Base-by-base conservation (phyloP, 2,329 filamentous ascomycete species). In the Penicillium glabrum region DNA sequence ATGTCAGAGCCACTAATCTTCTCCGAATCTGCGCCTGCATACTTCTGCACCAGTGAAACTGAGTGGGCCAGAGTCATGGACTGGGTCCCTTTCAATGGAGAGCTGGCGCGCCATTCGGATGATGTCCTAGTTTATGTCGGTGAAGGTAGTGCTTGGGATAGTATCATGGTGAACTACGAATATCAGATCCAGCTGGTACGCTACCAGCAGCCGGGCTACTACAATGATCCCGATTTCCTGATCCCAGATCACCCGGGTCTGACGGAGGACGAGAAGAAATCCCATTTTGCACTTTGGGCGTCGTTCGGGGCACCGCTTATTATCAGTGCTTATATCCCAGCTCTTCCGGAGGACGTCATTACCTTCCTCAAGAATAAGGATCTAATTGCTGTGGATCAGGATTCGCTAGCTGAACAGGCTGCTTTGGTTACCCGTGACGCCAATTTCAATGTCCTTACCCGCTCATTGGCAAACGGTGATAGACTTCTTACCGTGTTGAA, bases 201-300 rank as follows among this genome's bases (percentile, higher is more conserved):
- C 37, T 69, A 82, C 78, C 63, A 67, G 77, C 37, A 79, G 76
- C 71, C 73, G 68, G 56, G 79, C 69, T 56, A 76, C 71, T 56
- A 79, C 75, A 80, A 79, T 41, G 81, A 84, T 55, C 73, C 75
- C 13, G 80, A 82, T 53, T 81, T 82, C 68, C 70, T 67, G 54
- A 79, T 82, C 60, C 71, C 82, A 3, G 80, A 82, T 47, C 81
- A 82, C 60, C 75, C 72, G 0, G 72, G 75, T 19, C 67, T 83
- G 27, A 78, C 73, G 0, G 39, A 69, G 9, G 72, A 72, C 2
- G 79, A 83, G 66, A 75, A 76, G 51, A 70, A 77, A 23, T 77
- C 76, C 1, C 80, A 83, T 50, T 83, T 83, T 51, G 76, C 76
- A 1, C 66, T 83, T n/a, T 83, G 80, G 81, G 77, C 78, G 0